Base-by-base conservation (phyloP, 163 green algal species). In the Trebouxiophyceae sp. region DNA sequence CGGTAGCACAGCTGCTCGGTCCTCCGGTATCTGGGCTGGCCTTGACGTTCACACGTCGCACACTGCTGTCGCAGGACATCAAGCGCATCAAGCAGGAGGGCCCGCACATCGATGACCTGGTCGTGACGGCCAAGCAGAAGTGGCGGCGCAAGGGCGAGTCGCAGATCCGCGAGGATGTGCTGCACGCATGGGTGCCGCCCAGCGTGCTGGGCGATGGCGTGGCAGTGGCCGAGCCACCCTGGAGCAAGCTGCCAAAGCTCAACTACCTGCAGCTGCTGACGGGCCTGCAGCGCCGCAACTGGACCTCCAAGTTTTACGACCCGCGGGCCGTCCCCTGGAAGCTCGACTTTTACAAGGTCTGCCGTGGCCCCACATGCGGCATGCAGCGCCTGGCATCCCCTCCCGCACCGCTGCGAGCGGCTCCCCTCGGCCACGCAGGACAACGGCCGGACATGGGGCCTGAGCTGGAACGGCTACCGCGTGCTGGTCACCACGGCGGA, bases 211-310 rank as follows among this genome's bases (percentile, higher is more conserved):
- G 83, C 0, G 72, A 84, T 30, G 78, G 68, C 45, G 32, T 56
- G 1, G 74, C 72, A 29, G 72, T 77, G 26, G 28, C 71, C 1
- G 89, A 95, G 73, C 89, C 89, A 4, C 45, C 80, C 31, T 96
- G 89, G 89, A 16, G 45, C 3, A 8, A 58, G 22, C 65, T 95
- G 65, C 71, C 75, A 2, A 72, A 84, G 58, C 90, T 92, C 72
- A 39, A 33, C 2, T 83, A 71, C 66, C 81, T 82, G 65, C 72
- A 88, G 46, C 82, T 90, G 30, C 67, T 69, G n/a, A 62, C 72
- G 45, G 90, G 90, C 22, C 72, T 96, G 57, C 78, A 77, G 7
- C 66, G 88, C 67, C 83, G 90, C 28, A 96, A 96, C 74, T 96
- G 90, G 90, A 95, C 87, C 0, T 78, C 55, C 57, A 5, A 67